Percentiles rank a stretch among this genome's conserved stretches.
Evolutionary conservation across 345 rosid genomes (phyloP).

Genomic region (Pugionium dolabratum): DNA sequence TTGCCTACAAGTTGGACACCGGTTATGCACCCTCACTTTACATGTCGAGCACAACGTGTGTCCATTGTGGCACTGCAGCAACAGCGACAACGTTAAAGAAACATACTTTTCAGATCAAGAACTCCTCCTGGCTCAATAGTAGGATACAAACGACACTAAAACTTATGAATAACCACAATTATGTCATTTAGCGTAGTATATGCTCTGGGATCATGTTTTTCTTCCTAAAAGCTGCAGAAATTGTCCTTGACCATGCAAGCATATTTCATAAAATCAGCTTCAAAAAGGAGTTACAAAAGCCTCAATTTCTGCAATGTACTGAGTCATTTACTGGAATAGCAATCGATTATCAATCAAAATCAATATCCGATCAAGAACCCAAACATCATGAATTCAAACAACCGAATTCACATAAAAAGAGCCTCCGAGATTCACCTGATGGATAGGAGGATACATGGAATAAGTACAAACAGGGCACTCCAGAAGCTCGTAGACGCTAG

Average conservation of each 20-base stretch:
- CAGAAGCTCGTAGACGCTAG: constrained; percentile 90
- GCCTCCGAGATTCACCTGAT: constrained; percentile 60
- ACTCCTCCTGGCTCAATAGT: neutral
- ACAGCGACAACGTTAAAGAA: neutral
- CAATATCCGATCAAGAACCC: neutral
- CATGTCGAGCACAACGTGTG: constrained; percentile 83
- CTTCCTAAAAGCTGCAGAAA: neutral
- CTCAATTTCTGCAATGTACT: neutral
- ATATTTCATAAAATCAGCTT: neutral
- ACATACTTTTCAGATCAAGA: constrained; percentile 19
- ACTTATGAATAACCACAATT: neutral
- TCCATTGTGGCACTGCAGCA: constrained; percentile 74
- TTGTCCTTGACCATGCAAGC: neutral
- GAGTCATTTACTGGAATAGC: too few species aligned
- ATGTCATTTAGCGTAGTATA: neutral
- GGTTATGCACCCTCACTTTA: constrained; percentile 73
- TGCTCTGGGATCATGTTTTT: neutral
- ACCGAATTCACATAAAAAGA: neutral
- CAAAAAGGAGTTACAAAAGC: neutral
- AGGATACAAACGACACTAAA: neutral
- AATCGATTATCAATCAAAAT: neutral
- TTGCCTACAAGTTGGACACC: constrained; percentile 78
- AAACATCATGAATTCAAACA: neutral
- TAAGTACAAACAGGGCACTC: constrained; percentile 99
- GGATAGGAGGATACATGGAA: constrained; percentile 99